A percentile compares a stretch with the other conserved stretches of the same genome.
Evolutionary conservation across 139 green algal species (phyloP).

Genomic region (Picochlorum sp.): DNA sequence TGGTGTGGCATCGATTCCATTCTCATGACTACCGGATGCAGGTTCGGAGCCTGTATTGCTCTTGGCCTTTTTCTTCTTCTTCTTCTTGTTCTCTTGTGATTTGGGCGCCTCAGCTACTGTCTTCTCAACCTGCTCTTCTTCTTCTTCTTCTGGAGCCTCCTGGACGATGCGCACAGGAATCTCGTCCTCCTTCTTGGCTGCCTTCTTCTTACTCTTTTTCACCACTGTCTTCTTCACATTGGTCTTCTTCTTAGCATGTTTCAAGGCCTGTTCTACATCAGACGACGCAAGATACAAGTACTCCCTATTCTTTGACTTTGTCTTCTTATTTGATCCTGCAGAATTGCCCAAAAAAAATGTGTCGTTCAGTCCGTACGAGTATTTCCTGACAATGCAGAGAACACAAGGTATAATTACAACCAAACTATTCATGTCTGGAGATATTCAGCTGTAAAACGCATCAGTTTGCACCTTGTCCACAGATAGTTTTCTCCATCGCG

Average conservation of each 20-base stretch:
- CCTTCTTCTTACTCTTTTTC: background rate
- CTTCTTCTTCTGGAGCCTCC: background rate
- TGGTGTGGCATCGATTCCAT: no score
- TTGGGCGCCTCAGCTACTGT: background rate
- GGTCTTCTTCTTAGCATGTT: slow-evolving; percentile 23
- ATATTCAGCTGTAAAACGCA: slow-evolving; percentile 20
- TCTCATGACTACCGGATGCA: no score
- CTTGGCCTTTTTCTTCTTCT: slow-evolving; percentile 8
- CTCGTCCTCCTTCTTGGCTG: background rate
- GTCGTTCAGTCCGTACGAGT: slow-evolving; percentile 28
- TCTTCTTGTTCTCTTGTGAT: background rate
- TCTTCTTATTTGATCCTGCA: slow-evolving; percentile 32
- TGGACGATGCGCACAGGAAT: background rate
- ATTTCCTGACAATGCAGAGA: background rate
- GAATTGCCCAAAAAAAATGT: background rate
- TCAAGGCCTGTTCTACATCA: slow-evolving; percentile 37
- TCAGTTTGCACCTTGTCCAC: background rate
- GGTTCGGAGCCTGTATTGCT: background rate
- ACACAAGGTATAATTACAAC: slow-evolving; percentile 24
- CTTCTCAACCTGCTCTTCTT: background rate
- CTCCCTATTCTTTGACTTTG: slow-evolving; percentile 46
- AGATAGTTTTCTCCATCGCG: slow-evolving; percentile 32
- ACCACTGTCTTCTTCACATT: background rate
- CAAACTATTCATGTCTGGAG: slow-evolving; percentile 20
- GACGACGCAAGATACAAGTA: slow-evolving; percentile 50